Conservation (phyloP, 352 stramenopile species). For the Pythium chondricola region DNA sequence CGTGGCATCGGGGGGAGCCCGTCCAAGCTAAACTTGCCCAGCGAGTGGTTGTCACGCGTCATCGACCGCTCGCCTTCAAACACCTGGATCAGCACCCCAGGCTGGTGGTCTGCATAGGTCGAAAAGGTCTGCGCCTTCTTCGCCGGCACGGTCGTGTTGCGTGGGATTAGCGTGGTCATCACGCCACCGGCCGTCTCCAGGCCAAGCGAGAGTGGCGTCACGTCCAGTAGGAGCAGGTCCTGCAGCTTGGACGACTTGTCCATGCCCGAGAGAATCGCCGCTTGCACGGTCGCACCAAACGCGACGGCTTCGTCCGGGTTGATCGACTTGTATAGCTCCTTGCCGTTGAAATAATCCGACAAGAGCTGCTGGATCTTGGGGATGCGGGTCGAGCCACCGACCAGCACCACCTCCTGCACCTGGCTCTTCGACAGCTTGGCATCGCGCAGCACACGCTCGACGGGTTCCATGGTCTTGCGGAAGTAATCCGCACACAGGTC, state of each 20-base stretch:
- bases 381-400: conserved; percentile 59
- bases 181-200: conserved; percentile 85
- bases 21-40: conserved; percentile 85
- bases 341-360: conserved; percentile 50
- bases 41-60: conserved; percentile 89
- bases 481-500: conserved; percentile 87
- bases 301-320: conserved; percentile 80
- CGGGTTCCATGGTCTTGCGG: conserved; percentile 83
- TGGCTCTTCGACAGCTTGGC: conserved; percentile 84
- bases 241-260: conserved; percentile 78
- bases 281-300: conserved; percentile 71
- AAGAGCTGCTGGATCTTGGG: conserved; percentile 49
- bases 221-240: conserved; percentile 83
- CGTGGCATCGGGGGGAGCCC: conserved; percentile 85
- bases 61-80: conserved; percentile 92
- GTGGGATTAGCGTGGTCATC: conserved; percentile 85
- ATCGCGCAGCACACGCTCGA: conserved; percentile 83
- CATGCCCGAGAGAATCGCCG: conserved; percentile 48
- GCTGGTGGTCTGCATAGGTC: conserved; percentile 86
- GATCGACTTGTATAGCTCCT: conserved; percentile 68
- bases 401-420: conserved; percentile 74
- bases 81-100: conserved; percentile 82
- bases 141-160: conserved; percentile 82
- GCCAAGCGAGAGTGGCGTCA: conserved; percentile 79
- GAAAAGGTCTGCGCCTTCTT: conserved; percentile 87